Base-by-base conservation (phyloP, 1,139 yeast species). In the Debaryomyces sp. region DNA sequence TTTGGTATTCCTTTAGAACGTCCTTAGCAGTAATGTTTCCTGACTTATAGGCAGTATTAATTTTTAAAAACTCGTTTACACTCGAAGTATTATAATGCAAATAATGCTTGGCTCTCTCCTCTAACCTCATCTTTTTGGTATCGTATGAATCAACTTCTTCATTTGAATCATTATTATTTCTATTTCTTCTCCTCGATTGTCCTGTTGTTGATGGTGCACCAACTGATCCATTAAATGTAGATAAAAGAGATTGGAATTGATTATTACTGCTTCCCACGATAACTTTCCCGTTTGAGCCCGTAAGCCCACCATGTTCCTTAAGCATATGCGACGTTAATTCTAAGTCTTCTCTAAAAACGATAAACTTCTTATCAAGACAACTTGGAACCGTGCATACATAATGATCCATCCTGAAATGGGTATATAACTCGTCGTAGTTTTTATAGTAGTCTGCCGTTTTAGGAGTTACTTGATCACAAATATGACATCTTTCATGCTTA, bases 351-450 rank as follows among this genome's bases (percentile, higher is more conserved):
- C 86, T 80, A 62, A 94, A 94, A 1, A 94, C 99, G 32, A 95
- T 95, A 69, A 94, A 92, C 64, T 89, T 87, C 63, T 88, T 84
- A 49, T 92, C 98, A 45, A 92, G 70, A 68, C 99, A 94, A n/a
- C 80, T 62, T 41, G 82, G 88, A n/a, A 88, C 87, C 35, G 79
- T 76, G 67, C 99, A 94, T 12, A 85, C 84, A 65, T 75, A 90
- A 67, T 94, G 99, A 42, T 78, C 83, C 6, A 64, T 67, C 53
- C 74, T 76, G 68, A 94, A 94, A 71, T 94, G 99, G 13, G 75
- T 70, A 57, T 85, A 88, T 45, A 94, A 73, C 36, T 82, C 73
- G 47, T 87, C 86, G 61, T 92, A 92, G 65, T 92, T 81, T 55
- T 77, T 78, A 68, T 87, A 95, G 66, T 89, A 91, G 59, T 85